phyloP scores from a whole-genome alignment of 768 basidiomycete genomes.

The Pleurotus platypus region DNA sequence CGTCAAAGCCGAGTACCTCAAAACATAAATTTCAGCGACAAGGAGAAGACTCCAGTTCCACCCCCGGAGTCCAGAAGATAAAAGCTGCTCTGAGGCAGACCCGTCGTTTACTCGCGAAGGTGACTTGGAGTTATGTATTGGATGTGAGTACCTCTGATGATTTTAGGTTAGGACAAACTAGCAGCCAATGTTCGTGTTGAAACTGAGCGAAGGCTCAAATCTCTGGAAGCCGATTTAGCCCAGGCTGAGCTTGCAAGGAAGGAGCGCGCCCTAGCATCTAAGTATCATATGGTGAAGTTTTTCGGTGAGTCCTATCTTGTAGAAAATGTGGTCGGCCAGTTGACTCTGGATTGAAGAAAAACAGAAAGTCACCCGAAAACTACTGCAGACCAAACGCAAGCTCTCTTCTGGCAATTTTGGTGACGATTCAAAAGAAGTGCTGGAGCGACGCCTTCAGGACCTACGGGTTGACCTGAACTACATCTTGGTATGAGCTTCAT shows the following conservation, averaged over 20 bases:
- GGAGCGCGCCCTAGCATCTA: conserved; percentile 68
- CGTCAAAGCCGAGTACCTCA: conserved; percentile 15
- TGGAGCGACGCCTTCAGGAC: conserved; percentile 49
- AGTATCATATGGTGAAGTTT: conserved; percentile 92
- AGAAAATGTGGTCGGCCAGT: too few species aligned
- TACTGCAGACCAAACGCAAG: conserved; percentile 63
- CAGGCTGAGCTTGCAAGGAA: conserved; percentile 59
- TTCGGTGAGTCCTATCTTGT: conserved; percentile 58
- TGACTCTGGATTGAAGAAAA: conserved; percentile 51
- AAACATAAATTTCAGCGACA: conserved; percentile 19
- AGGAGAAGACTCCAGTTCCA: conserved; percentile 17
- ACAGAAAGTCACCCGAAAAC: conserved; percentile 78
- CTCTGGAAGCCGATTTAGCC: conserved; percentile 70
- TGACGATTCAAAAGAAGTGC: conserved; percentile 29
- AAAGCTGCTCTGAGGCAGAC: conserved; percentile 86
- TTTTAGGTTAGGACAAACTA: conserved; percentile 56
- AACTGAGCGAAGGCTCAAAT: conserved; percentile 74
- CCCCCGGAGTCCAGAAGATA: conserved; percentile 80
- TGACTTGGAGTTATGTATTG: conserved; percentile 20
- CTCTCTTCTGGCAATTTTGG: conserved; percentile 29
- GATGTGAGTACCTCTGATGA: background rate
- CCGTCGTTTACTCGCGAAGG: conserved; percentile 77
- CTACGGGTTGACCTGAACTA: conserved; percentile 91
- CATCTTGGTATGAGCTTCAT: conserved; percentile 55
- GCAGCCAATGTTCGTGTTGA: conserved; percentile 82